phyloP scores from a whole-genome alignment of 345 rosid species.

The Ricinus communis region DNA sequence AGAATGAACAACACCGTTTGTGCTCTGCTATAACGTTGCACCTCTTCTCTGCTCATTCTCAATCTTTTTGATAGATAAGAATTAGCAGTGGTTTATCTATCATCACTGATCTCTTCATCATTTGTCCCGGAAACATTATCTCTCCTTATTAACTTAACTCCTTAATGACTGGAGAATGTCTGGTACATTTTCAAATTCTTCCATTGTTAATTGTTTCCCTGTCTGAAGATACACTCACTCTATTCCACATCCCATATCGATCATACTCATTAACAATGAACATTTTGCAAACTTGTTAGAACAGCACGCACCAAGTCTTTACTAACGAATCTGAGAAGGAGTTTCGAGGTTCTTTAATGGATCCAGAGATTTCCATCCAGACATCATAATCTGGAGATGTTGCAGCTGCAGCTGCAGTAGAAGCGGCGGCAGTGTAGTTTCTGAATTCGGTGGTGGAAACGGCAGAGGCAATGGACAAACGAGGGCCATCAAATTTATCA shows the following conservation, averaged over 20 bases:
- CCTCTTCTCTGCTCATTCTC: conserved; percentile 74
- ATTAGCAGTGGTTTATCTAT: conserved; percentile 40
- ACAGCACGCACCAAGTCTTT: conserved; percentile 26
- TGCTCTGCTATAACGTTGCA: conserved; percentile 72
- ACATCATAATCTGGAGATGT: conserved; percentile 61
- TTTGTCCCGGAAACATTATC: conserved; percentile 37
- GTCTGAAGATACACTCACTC: conserved; percentile 90
- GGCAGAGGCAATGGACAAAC: conserved; percentile 47
- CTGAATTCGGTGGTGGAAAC: conserved; percentile 30
- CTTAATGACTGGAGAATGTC: conserved; percentile 78
- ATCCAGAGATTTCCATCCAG: conserved; percentile 89
- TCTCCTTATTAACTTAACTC: conserved; percentile 84
- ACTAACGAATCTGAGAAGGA: conserved; percentile 39
- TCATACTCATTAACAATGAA: conserved; percentile 75
- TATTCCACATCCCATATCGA: conserved; percentile 82
- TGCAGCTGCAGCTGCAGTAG: conserved; percentile 16
- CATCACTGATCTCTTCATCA: conserved; percentile 7
- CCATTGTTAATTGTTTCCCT: conserved; percentile 85
- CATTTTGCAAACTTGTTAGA: conserved; percentile 46
- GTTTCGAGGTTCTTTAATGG: conserved; percentile 67
- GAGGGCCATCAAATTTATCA: conserved; percentile 63
- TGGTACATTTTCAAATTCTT: conserved; percentile 84
- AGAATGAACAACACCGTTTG: conserved; percentile 69
- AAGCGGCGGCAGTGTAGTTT: conserved; percentile 13
- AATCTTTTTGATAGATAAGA: conserved; percentile 70